phyloP scores from a whole-genome alignment of 2,329 filamentous ascomycete genomes.

The Pseudovirgaria hyperparasitica region DNA sequence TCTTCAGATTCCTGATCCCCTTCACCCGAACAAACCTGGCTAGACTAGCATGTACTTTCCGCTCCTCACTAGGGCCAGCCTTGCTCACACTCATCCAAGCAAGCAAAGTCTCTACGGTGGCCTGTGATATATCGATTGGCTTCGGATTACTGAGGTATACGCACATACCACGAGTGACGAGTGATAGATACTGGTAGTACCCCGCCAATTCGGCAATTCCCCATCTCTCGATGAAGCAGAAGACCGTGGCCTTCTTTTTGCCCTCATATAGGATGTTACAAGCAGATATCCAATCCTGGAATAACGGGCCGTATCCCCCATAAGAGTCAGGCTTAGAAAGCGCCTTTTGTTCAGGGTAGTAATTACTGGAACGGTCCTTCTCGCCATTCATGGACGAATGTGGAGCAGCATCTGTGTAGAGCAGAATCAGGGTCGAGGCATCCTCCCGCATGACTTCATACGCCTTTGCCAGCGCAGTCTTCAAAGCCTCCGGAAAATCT shows the following conservation, averaged over 20 bases:
- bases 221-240: constrained; percentile 25
- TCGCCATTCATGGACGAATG: constrained; percentile 22
- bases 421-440: constrained; percentile 36
- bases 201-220: constrained; percentile 8
- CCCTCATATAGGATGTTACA: constrained; percentile 21
- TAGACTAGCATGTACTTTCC: constrained; percentile 8
- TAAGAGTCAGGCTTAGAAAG: constrained; percentile 12
- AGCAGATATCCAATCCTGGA: constrained; percentile 33
- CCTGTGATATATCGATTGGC: constrained; percentile 24
- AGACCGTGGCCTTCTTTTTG: constrained; percentile 31
- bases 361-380: constrained; percentile 15
- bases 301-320: constrained; percentile 21
- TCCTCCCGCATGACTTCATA: constrained; percentile 35
- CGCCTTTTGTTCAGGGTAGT: constrained; percentile 14
- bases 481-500: constrained; percentile 36
- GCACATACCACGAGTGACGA: constrained; percentile 29
- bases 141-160: constrained; percentile 16
- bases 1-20: constrained; percentile 9
- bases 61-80: constrained; percentile 4
- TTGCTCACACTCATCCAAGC: constrained; percentile 31
- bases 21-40: constrained; percentile 10
- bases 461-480: constrained; percentile 36
- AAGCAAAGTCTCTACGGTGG: constrained; percentile 31
- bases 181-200: constrained; percentile 31
- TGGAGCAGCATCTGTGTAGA: constrained; percentile 38